A percentile compares a stretch with the other conserved stretches of the same genome.
phyloP scores from a whole-genome alignment of 306 rosid species.

The Erythrophleum fordii region DNA sequence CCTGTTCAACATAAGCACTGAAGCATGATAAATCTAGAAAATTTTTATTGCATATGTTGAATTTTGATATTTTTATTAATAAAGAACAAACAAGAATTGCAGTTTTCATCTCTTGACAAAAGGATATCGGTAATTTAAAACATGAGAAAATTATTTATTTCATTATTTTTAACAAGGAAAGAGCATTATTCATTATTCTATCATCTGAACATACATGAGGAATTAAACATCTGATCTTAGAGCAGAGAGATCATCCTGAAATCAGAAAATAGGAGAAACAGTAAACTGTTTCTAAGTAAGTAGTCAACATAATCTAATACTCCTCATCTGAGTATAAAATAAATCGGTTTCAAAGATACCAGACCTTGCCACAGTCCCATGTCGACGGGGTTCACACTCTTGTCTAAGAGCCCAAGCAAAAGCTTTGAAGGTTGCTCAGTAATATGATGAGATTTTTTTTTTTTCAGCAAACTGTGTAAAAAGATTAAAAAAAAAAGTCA shows the following conservation, averaged over 20 bases:
- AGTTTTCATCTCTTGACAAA: constrained; percentile 11
- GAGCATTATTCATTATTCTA: constrained; percentile 17
- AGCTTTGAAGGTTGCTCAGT: constrained; percentile 97
- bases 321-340: background rate
- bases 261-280: background rate
- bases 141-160: background rate
- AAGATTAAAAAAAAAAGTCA: constrained; percentile 22
- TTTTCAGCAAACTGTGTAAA: constrained; percentile 76
- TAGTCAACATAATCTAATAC: background rate
- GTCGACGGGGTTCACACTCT: constrained; percentile 84
- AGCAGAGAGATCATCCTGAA: constrained; percentile 9
- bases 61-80: background rate
- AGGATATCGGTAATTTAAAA: background rate
- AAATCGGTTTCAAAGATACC: constrained; percentile 27
- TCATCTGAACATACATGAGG: constrained; percentile 9
- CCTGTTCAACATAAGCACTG: background rate
- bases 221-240: constrained; percentile 15
- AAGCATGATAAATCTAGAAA: background rate
- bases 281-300: background rate
- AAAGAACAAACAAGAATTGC: background rate
- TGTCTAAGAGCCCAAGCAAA: constrained; percentile 96
- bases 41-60: background rate
- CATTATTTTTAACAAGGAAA: background rate
- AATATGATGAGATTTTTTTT: constrained; percentile 94
- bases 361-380: constrained; percentile 85